Base-by-base conservation (phyloP, 495 filamentous ascomycete genomes). In the Hyphodiscus hymeniophilus region DNA sequence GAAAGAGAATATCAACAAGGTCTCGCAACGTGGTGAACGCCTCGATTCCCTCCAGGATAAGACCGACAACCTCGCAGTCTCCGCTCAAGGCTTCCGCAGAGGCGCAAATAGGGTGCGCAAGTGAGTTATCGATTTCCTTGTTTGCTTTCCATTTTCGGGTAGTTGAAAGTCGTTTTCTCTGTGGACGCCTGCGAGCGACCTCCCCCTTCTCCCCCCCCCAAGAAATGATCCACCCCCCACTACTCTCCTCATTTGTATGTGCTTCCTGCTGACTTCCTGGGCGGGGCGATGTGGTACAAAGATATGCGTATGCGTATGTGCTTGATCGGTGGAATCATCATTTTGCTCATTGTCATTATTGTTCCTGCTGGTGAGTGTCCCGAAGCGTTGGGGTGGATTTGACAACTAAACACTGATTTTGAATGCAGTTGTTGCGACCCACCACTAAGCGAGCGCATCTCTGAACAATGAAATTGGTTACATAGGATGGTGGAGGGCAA, bases 271-370 rank as follows among this genome's bases (percentile, higher is more conserved):
- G 20, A 41, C 21, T 11, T 7, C 18, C 34, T 41, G 6, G 6
- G n/a, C n/a, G n/a, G n/a, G n/a, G n/a, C n/a, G n/a, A 57, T 57
- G 72, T 76, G 74, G 74, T 77, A 72, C 72, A 76, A 77, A 59
- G 78, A 98, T 66, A 95, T 97, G 89, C 95, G 95, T 77, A 99
- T 97, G 92, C 81, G 91, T 60, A 92, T 96, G 70, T 97, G 89
- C 66, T 71, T 99, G 59, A 84, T 89, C 50, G 74, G 82, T 47
- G 91, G 87, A 50, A 83, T 97, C 66, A 82, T 95, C 58, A 71
- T 96, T 44, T 69, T 97, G 52, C 74, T 97, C 47, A 69, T 95
- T 46, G 78, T 98, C 61, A 96, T 98, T 61, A 89, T 96, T 59
- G 82, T 95, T 47, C 89, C 88, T 41, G 71, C 82, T 51, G 86